These are phyloP conservation scores for Capsicum baccatum DNA, from an alignment of 257 asterid genomes.

Conservation along the genomic window DNA sequence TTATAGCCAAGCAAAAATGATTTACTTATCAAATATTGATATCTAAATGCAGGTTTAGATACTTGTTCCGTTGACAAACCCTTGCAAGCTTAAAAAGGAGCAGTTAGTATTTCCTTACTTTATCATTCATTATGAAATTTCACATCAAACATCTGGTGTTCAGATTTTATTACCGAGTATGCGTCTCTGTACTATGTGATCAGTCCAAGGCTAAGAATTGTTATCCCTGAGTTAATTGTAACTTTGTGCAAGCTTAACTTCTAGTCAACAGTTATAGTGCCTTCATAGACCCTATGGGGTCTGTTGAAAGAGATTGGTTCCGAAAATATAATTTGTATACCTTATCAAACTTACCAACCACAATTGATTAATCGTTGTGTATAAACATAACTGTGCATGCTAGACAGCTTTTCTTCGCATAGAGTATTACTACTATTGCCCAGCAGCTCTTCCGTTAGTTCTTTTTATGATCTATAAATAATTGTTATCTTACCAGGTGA, in stretches of 20 bases:
- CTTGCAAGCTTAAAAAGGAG: slow-evolving; percentile 6
- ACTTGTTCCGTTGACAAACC: slow-evolving; percentile 12
- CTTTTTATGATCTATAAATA: slow-evolving; percentile 14
- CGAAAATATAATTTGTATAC: not conserved
- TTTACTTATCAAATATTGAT: slow-evolving; percentile 3
- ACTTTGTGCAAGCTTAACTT: slow-evolving; percentile 11
- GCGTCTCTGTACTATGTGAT: not conserved
- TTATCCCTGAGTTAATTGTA: slow-evolving; percentile 15
- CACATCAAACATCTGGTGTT: not conserved
- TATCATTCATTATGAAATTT: slow-evolving; percentile 16
- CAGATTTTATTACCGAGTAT: not conserved
- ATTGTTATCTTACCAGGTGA: slow-evolving; percentile 59
- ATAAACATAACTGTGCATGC: slow-evolving; percentile 15
- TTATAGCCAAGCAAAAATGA: not conserved
- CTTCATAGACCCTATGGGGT: not conserved
- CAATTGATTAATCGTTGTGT: slow-evolving; percentile 14
- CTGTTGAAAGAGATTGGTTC: slow-evolving; percentile 23
- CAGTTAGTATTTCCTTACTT: slow-evolving; percentile 14
- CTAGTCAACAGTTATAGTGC: not conserved
- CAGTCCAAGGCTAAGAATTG: slow-evolving; percentile 22
- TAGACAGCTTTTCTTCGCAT: not conserved
- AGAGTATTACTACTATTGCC: not conserved
- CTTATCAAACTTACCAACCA: not conserved
- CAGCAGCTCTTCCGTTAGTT: slow-evolving; percentile 3
- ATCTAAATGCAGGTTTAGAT: slow-evolving; percentile 7